phyloP scores from a whole-genome alignment of 2,329 filamentous ascomycete species.

The Dactylellina parvicollis region DNA sequence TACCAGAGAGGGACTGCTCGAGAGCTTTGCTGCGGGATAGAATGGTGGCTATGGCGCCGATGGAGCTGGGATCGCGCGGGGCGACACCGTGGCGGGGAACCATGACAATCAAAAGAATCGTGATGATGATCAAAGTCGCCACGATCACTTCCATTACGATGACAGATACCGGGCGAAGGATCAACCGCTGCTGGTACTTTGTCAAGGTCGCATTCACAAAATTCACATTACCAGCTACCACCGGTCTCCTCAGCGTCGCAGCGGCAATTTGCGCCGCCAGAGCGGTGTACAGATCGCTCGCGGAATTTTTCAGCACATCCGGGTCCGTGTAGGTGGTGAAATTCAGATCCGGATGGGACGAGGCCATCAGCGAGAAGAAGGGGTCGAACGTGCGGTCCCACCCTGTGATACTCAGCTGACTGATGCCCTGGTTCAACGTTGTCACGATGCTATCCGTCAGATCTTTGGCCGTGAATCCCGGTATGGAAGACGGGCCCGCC shows the following conservation, averaged over 20 bases:
- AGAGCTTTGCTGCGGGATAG: conserved; percentile 34
- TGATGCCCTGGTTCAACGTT: not conserved
- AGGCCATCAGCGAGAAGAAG: conserved; percentile 31
- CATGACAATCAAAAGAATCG: conserved; percentile 16
- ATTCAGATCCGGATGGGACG: conserved; percentile 16
- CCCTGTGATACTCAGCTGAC: not conserved
- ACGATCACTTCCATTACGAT: conserved; percentile 51
- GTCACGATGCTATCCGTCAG: conserved; percentile 28
- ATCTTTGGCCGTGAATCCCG: conserved; percentile 26
- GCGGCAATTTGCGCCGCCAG: conserved; percentile 49
- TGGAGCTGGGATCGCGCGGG: conserved; percentile 41
- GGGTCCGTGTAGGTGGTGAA: conserved; percentile 44
- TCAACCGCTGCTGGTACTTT: conserved; percentile 39
- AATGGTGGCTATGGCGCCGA: conserved; percentile 52
- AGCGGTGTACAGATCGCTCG: conserved; percentile 25
- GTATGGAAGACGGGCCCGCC: not conserved
- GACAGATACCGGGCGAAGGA: conserved; percentile 48
- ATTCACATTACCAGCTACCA: not conserved
- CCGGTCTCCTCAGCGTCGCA: not conserved
- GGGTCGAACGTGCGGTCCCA: conserved; percentile 37
- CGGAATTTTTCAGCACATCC: conserved; percentile 23
- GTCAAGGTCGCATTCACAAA: conserved; percentile 19
- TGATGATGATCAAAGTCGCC: conserved; percentile 32
- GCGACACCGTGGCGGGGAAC: conserved; percentile 39
- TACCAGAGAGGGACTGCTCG: conserved; percentile 44